A percentile compares a stretch with the other conserved stretches of the same genome.
phyloP scores from a whole-genome alignment of 75 land plant species.

The Cryptomeria japonica region DNA sequence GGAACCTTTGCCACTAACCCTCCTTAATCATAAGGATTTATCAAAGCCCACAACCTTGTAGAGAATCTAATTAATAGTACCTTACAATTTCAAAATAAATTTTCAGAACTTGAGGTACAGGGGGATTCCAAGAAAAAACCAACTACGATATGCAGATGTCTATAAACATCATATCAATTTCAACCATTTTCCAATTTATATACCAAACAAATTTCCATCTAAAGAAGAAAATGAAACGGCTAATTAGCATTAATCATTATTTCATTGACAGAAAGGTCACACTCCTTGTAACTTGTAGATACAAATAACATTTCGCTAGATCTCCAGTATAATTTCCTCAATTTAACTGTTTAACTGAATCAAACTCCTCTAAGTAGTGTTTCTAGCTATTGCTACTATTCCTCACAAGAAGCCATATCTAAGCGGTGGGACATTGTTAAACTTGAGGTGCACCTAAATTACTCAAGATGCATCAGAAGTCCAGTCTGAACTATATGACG shows the following conservation, averaged over 20 bases:
- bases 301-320: not conserved
- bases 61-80: not conserved
- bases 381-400: not conserved
- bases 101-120: not conserved
- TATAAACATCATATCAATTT: not conserved
- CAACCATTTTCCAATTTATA: not conserved
- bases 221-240: not conserved
- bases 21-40: not conserved
- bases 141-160: not conserved
- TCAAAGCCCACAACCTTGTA: not conserved
- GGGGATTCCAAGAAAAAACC: not conserved
- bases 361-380: not conserved
- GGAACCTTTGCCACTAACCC: not conserved
- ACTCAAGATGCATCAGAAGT: not conserved
- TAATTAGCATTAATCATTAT: not conserved
- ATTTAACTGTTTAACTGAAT: not conserved
- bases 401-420: not conserved
- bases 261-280: not conserved
- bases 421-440: not conserved
- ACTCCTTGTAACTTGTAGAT: not conserved
- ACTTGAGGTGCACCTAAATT: not conserved
- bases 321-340: not conserved
- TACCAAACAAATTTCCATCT: not conserved
- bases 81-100: not conserved
- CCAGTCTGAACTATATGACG: not conserved